A percentile compares a stretch with the other conserved stretches of the same genome.
Conservation (phyloP, 1,139 yeast species). For the Yamadazyma taylorii region DNA sequence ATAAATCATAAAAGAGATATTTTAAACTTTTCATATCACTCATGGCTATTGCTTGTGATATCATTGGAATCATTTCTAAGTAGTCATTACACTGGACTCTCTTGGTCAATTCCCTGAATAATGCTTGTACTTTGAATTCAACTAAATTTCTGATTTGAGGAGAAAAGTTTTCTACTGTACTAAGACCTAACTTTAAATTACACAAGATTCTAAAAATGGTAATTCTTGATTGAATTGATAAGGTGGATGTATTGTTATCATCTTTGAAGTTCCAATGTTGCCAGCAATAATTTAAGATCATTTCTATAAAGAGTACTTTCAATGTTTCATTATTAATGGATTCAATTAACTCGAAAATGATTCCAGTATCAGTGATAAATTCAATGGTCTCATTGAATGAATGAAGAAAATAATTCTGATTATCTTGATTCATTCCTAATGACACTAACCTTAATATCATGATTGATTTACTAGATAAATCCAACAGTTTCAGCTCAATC, state of each 20-base stretch:
- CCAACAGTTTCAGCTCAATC: conserved; percentile 8
- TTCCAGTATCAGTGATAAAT: conserved; percentile 31
- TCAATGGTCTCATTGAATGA: conserved; percentile 38
- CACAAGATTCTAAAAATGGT: conserved; percentile 34
- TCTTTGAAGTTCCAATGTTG: conserved; percentile 32
- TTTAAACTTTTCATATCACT: conserved; percentile 21
- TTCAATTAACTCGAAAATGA: conserved; percentile 22
- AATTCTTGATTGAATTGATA: conserved; percentile 23
- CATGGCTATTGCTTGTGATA: conserved; percentile 36
- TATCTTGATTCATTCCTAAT: conserved; percentile 20
- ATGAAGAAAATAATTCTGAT: conserved; percentile 31
- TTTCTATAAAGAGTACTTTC: conserved; percentile 27
- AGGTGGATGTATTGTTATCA: conserved; percentile 25
- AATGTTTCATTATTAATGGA: conserved; percentile 10
- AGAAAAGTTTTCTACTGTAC: conserved; percentile 18
- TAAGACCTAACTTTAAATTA: conserved; percentile 32
- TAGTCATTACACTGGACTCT: conserved; percentile 30
- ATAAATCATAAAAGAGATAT: conserved; percentile 25
- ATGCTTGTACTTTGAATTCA: conserved; percentile 25
- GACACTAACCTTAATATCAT: conserved; percentile 16
- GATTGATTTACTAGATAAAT: conserved; percentile 13
- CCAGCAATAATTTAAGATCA: conserved; percentile 37
- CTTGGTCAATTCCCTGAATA: conserved; percentile 24
- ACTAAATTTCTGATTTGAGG: conserved; percentile 14
- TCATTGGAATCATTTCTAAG: conserved; percentile 30